Base-by-base conservation (phyloP, 2,329 filamentous ascomycete genomes). In the Arthroderma uncinatum region DNA sequence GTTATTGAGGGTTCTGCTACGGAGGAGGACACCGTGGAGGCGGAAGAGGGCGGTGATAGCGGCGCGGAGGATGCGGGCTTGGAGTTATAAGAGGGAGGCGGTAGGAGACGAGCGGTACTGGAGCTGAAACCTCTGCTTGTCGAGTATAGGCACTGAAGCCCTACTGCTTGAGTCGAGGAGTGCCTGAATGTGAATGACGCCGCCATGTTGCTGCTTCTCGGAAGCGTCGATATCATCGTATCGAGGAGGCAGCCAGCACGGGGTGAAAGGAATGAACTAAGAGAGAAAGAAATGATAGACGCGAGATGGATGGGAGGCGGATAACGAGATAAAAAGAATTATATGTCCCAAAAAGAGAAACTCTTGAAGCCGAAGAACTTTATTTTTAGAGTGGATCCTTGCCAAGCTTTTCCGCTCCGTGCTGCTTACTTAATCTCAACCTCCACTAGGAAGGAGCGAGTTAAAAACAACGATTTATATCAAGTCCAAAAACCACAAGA, bases 1-100 rank as follows among this genome's bases (percentile, higher is more conserved):
- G 62, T 58, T 23, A 62, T 47, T 47, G 59, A 57, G 55, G 59
- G 60, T 55, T 47, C 59, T 37, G 48, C 48, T 30, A 57, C 56
- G 14, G 52, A 54, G 12, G 56, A 16, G 23, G 36, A 36, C 16
- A 48, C 23, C 8, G 36, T 3, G 50, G 39, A 12, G 34, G 57
- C 42, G 33, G 55, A 52, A 1, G 40, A 7, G 23, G 54, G 42
- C 8, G 57, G 34, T 12, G 48, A 9, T 6, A 34, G 37, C 19
- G 30, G 53, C 10, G 36, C 10, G 2, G 44, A 48, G 44, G 44
- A 28, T n/a, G 44, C 10, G 21, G 21, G 12, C 14, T 48, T 48
- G 44, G 21, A 30, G 23, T 48, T 48, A 28, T 25, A 48, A 8
- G 44, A n/a, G 10, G 44, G 44, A 28, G 44, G 44, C 12, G n/a